Base-by-base conservation (phyloP, 305 asterid species). In the Fraxinus dipetala region DNA sequence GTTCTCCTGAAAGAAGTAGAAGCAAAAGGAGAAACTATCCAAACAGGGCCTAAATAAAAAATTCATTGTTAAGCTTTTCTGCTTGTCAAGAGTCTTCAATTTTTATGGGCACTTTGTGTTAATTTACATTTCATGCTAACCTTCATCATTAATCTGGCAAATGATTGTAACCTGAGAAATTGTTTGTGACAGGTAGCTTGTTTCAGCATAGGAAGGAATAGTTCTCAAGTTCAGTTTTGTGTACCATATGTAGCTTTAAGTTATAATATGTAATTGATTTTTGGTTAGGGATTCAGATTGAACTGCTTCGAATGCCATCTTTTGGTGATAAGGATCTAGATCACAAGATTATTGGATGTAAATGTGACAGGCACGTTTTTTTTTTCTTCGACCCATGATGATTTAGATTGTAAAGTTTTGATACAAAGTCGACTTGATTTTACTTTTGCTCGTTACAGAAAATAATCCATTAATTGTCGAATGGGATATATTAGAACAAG, bases 221-320 rank as follows among this genome's bases (percentile, higher is more conserved):
- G 75, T 75, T 78, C 81, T 81, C 32, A 74, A 78, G 18, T 83
- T 83, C 87, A 83, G 87, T 86, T 88, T 83, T 87, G 90, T 89
- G 88, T 85, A 85, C 87, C 83, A 82, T 87, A 81, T 80, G 83
- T 84, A 86, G 88, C 87, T 77, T 83, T 54, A 83, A 83, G 79
- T 83, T 88, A 84, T 86, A 86, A 89, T 32, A 74, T 84, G 89
- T 85, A 88, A 78, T 82, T 20, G 80, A 72, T 81, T 75, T 75
- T 78, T 74, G 63, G 79, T 30, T 76, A 75, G 83, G 76, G 43
- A 36, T 76, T 48, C 38, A 59, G 76, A 43, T 83, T 56, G 30
- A 65, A 65, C 74, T 43, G 75, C 45, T 56, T 76, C 2, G 5
- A 28, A 48, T n/a, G 78, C 20, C 76, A 79, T 31, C 43, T 63